Base-by-base conservation (phyloP, 345 rosid genomes). In the Euclidium syriacum region DNA sequence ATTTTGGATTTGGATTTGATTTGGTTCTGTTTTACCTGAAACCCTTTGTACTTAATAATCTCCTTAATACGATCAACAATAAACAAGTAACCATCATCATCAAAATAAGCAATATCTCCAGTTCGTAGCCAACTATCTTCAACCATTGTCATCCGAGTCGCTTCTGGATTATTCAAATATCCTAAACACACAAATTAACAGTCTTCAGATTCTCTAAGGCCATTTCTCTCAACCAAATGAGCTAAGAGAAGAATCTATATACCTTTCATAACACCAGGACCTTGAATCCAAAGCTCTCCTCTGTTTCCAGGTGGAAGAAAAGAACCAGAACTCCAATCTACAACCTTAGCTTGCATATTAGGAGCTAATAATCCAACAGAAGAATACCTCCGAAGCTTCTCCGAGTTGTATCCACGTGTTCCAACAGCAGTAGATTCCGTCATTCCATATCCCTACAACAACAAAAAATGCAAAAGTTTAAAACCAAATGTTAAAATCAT, bases 251-350 rank as follows among this genome's bases (percentile, higher is more conserved):
- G 50, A 26, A 25, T 20, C 8, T 23, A 36, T 46, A 36, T 48
- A 84, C 96, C 86, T 81, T 80, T 83, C 95, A 84, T 82, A 44
- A 81, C 78, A 1, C 76, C 90, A 1, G 95, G 95, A 69, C 96
- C 95, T 56, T 88, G 85, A 50, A 91, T 60, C 86, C 81, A 85
- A 38, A 91, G 96, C 80, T 91, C 96, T n/a, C 98, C 96, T 18
- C 60, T 73, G 19, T 64, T 17, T 3, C 88, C 87, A 3, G 95
- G 88, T 50, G 90, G 85, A 78, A 88, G 65, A 65, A 67, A 78
- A 65, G 61, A 49, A 30, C 90, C 87, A 51, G 86, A 77, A 34
- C 72, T 75, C 79, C 81, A 80, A 65, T 91, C 88, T 42, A 86
- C 73, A 17, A 88, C 80, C 78, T 82, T 91, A 25, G 96, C 96